Conservation (phyloP, 1,284 basidiomycete genomes). For the Tilletia setariae region DNA sequence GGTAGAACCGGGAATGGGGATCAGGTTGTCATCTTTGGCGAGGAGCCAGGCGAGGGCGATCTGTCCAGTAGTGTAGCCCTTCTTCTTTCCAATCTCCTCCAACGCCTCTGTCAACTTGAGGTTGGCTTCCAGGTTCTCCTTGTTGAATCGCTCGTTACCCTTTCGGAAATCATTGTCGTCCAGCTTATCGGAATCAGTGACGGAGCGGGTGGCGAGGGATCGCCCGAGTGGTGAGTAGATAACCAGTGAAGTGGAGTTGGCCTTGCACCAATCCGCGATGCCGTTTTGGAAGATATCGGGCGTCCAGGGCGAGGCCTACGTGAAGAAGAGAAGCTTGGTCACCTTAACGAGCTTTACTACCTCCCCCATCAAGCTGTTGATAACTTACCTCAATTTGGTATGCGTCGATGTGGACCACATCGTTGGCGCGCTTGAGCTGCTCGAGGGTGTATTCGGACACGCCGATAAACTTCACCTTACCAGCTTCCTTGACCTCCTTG, state of each 20-base stretch:
- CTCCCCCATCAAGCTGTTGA: slow-evolving; percentile 47
- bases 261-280: slow-evolving; percentile 35
- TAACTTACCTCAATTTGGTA: slow-evolving; percentile 56
- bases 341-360: too few species aligned
- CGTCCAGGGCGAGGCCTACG: slow-evolving; percentile 56
- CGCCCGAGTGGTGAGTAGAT: slow-evolving; percentile 38
- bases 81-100: slow-evolving; percentile 34
- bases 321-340: too few species aligned
- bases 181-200: slow-evolving; percentile 28
- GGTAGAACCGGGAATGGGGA: slow-evolving; percentile 36
- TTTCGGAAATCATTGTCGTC: slow-evolving; percentile 35
- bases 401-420: slow-evolving; percentile 56
- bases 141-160: slow-evolving; percentile 33
- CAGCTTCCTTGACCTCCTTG: slow-evolving; percentile 70
- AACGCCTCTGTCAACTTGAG: slow-evolving; percentile 34
- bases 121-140: slow-evolving; percentile 37
- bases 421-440: slow-evolving; percentile 28
- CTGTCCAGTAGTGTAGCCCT: slow-evolving; percentile 36
- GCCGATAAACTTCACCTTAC: slow-evolving; percentile 71
- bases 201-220: slow-evolving; percentile 36
- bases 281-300: slow-evolving; percentile 42
- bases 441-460: slow-evolving; percentile 56
- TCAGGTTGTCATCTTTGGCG: slow-evolving; percentile 22
- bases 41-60: slow-evolving; percentile 38
- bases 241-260: slow-evolving; percentile 28